A percentile compares a stretch with the other conserved stretches of the same genome.
These are phyloP conservation scores for Cladosporium sp. DNA, from an alignment of 2,329 filamentous ascomycete genomes.

Conservation along the genomic window DNA sequence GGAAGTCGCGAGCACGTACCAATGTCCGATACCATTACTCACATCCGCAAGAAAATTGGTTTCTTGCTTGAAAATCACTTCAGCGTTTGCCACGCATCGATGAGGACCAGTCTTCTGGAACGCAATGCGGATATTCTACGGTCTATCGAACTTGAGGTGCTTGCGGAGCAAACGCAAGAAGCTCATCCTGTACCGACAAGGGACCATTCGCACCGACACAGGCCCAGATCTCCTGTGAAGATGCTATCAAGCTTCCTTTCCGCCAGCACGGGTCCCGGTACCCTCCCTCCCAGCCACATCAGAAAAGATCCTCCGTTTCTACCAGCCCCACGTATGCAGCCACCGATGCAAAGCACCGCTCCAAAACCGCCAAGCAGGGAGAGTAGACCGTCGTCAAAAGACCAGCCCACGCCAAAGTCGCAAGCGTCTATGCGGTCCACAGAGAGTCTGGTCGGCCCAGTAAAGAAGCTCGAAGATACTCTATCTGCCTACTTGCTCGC, in stretches of 20 bases:
- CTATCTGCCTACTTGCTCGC: conserved; percentile 78
- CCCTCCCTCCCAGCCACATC: conserved; percentile 23
- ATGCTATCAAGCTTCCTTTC: conserved; percentile 68
- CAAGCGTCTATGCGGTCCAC: conserved; percentile 52
- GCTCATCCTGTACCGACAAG: conserved; percentile 21
- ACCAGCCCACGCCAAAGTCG: conserved; percentile 32
- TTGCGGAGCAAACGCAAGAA: conserved; percentile 39
- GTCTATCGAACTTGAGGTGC: conserved; percentile 46
- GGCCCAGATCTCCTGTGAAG: conserved; percentile 84
- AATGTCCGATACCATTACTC: conserved; percentile 62
- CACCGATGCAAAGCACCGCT: conserved; percentile 26
- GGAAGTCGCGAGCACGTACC: conserved; percentile 70
- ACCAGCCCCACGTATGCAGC: conserved; percentile 21
- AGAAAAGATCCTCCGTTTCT: conserved; percentile 26
- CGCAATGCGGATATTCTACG: conserved; percentile 75
- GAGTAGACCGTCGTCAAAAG: conserved; percentile 30
- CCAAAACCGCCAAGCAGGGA: conserved; percentile 35
- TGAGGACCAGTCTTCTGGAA: conserved; percentile 66
- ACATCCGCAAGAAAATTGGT: conserved; percentile 24
- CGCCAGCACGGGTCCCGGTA: conserved; percentile 56
- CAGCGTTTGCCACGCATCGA: conserved; percentile 57
- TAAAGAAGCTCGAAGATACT: conserved; percentile 75
- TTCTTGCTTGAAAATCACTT: conserved; percentile 51
- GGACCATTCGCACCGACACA: conserved; percentile 10
- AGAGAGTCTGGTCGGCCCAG: conserved; percentile 46